These are phyloP conservation scores for Thermomyces lanuginosus DNA, from an alignment of 2,329 filamentous ascomycete genomes.

Conservation along the genomic window DNA sequence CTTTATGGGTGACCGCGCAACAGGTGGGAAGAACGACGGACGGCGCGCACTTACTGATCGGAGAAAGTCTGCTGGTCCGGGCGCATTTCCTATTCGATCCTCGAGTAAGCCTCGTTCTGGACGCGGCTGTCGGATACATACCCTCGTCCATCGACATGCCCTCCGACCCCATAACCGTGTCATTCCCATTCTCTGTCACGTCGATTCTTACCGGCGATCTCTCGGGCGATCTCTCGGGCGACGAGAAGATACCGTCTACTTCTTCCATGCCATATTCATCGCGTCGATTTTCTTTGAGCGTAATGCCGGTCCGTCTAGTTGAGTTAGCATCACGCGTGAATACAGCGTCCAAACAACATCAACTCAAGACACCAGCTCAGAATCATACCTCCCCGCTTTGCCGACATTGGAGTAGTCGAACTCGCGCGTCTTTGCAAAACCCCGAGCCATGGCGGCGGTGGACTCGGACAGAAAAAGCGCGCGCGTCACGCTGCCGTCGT, in stretches of 20 bases:
- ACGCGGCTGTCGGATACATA: constrained; percentile 22
- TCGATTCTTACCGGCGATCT: constrained; percentile 34
- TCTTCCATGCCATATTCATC: constrained; percentile 89
- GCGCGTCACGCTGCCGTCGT: too few relatives aligned
- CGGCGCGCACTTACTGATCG: constrained; percentile 17
- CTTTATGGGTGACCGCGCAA: constrained; percentile 32
- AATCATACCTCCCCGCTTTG: constrained; percentile 28
- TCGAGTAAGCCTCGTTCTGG: background rate
- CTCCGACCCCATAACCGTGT: constrained; percentile 37
- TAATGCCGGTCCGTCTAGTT: constrained; percentile 72
- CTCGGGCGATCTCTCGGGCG: constrained; percentile 59
- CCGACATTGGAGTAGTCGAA: constrained; percentile 34
- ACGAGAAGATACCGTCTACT: constrained; percentile 76
- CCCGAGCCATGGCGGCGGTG: constrained; percentile 23
- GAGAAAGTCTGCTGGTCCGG: constrained; percentile 27
- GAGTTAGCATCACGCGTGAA: constrained; percentile 2
- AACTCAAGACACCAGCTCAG: constrained; percentile 9
- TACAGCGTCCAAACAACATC: constrained; percentile 2
- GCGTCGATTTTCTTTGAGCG: constrained; percentile 61
- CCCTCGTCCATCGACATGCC: constrained; percentile 50
- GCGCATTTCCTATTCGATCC: constrained; percentile 23
- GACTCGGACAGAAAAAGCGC: too few relatives aligned
- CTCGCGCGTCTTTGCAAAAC: constrained; percentile 27
- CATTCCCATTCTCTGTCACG: constrained; percentile 19
- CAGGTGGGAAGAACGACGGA: constrained; percentile 23